These are phyloP conservation scores for Physaria fendleri DNA, from an alignment of 345 rosid species.

Conservation along the genomic window DNA sequence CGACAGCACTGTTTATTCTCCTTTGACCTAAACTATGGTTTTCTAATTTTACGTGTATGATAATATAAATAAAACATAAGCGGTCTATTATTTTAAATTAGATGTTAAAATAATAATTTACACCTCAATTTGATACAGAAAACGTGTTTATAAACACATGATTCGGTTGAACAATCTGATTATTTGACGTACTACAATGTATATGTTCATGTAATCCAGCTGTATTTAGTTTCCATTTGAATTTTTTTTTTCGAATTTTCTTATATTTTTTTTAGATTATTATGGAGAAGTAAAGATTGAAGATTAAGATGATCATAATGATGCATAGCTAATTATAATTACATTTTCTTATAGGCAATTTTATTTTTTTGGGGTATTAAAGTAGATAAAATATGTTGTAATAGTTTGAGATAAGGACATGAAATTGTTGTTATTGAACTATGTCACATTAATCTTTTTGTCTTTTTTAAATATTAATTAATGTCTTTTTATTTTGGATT, in stretches of 20 bases:
- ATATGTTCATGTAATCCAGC: conserved; percentile 27
- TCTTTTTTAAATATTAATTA: neutral
- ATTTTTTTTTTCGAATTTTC: no score
- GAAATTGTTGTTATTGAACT: conserved; percentile 21
- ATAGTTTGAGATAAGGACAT: conserved; percentile 23
- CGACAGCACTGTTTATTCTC: neutral
- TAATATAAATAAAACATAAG: neutral
- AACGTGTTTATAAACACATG: conserved; percentile 27
- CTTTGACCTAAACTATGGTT: neutral
- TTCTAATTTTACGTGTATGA: neutral
- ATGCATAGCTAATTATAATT: no score
- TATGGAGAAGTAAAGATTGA: no score
- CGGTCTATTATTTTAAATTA: neutral
- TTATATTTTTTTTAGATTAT: no score
- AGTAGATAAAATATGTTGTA: conserved; percentile 27
- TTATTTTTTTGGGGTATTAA: neutral
- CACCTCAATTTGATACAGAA: conserved; percentile 1
- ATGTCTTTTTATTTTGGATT: neutral
- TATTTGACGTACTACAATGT: conserved; percentile 15
- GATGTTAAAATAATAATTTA: neutral
- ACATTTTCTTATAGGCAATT: no score
- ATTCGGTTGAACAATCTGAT: conserved; percentile 4
- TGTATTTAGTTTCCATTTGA: neutral
- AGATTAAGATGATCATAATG: no score
- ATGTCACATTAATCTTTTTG: neutral